Evolutionary conservation across 495 filamentous ascomycete genomes (phyloP), one percentile per base, ranked within the genome.

Genomic region (Podospora pseudocomata): DNA sequence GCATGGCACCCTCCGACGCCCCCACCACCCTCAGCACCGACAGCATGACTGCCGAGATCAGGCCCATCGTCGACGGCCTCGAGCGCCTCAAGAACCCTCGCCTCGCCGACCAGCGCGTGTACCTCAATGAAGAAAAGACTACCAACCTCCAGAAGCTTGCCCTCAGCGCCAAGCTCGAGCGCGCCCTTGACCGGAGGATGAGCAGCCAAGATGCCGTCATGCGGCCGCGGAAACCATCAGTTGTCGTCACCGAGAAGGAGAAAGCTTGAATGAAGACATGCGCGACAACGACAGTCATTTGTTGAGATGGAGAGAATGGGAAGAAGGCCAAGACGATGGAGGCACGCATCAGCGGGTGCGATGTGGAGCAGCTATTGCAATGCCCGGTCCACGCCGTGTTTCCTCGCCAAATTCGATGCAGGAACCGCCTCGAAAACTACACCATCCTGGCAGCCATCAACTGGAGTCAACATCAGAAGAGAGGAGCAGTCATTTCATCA

Each of bases 11-110:
- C 27, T 93, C 91, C 66, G 77, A 94, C 64, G 85, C 91, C 15
- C 85, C 89, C 66, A 90, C 88, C 32, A 76, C 85, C 27, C 76
- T 78, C 65, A 86, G 83, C 63, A 83, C 77, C 44, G 85, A 88
- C 72, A 87, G 87, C 61, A 86, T 86, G 66, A 84, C 86, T 13
- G 85, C 87, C 59, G 92, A 96, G 72, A 92, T 96, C 80, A 88
- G 86, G 69, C 85, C 91, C 65, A 92, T 94, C 78, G 89, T 91
- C 70, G 89, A 91, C 66, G 90, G 91, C 55, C 85, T 98, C 61
- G 89, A 93, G 67, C 92, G 95, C 68, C 88, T 99, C 72, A 93
- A 97, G 77, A 94, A 97, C 84, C 92, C 92, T 77, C 91, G 89
- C 30, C 87, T 97, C 34, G 81, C 86, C 68, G 84, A 88, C 68